Base-by-base conservation (phyloP, 2,329 filamentous ascomycete genomes). In the Zopfia rhizophila region DNA sequence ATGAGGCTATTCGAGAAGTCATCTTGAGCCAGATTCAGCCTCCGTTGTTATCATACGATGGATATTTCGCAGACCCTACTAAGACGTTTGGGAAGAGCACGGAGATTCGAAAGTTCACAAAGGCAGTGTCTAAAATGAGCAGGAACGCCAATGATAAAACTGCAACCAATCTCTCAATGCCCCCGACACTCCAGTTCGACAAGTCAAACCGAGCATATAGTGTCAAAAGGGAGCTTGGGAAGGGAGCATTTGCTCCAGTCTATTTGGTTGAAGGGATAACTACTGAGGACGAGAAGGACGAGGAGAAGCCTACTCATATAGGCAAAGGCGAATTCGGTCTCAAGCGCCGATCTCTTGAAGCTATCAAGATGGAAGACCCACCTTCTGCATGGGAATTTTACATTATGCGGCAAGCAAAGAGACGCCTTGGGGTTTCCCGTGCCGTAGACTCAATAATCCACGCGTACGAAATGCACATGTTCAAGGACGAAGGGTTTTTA, bases 371-470 rank as follows among this genome's bases (percentile, higher is more conserved):
- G 85, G 94, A 99, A 74, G 83, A 88, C 22, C 91, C 92, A 1
- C 90, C 93, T 0, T 88, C 86, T 4, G 81, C 89, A 0, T 99
- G 94, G 94, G 94, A 99, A 67, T 99, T 97, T 66, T 89, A 96
- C 73, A 95, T 99, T 72, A 91, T 97, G 77, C 87, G 90, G 1
- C 83, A 91, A 43, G 85, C 89, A 2, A 90, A 93, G 54, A 78
- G 82, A 16, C 88, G 94, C 1, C 79, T 99, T 0, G 88, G 87
- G 0, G 80, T 87, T 1, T 82, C 73, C 6, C 86, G 93, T 11
- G 87, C 88, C 0, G 81, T 85, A 1, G 85, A 90, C 3, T 95
- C 90, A 11, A 80, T 99, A 47, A 85, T 96, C 1, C 82, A 85
- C 25, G 93, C 89, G 0, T 89, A 96, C 57, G 93, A 97, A 68